Evolutionary conservation across 2,329 filamentous ascomycete genomes (phyloP), one percentile per base, ranked within the genome.

Genomic region (Penicillium brevicompactum): DNA sequence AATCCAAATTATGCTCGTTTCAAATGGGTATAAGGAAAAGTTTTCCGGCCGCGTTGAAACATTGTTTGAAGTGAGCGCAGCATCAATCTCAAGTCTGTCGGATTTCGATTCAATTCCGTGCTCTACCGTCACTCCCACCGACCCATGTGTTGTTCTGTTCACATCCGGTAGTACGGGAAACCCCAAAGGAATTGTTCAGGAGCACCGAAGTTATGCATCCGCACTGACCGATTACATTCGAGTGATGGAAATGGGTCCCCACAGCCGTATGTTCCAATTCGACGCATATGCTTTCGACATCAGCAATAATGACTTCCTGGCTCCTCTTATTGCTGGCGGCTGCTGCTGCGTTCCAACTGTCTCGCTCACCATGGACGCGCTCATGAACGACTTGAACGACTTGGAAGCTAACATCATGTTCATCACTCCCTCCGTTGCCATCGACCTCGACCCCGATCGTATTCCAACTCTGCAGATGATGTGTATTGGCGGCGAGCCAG

Each of bases 1-100:
- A 31, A 88, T 88, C 7, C 80, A 78, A 11, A 86, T 89, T 30
- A 80, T 91, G 14, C 76, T 92, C 59, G 90, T 87, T 0, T 58
- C 61, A 8, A 16, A 32, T 0, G 59, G 56, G 2, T 65, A 57
- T 21, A 48, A 41, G 2, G 21, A 42, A 4, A 47, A 42, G 2
- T 65, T 59, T 41, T 7, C 30, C 1, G 37, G 27, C 9, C 44
- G 43, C 5, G 51, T 65, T 4, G 50, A 53, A 34, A 50, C 43
- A 0, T 16, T 56, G 0, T 57, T 64, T 37, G 54, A 60, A n/a
- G 55, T 64, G 14, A 59, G 50, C 38, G 46, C 52, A 11, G 38
- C 21, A 14, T 56, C 62, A 1, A 24, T 61, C 5, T 37, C 46
- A 21, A 32, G 27, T 10, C 31, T 58, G 2, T 54, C 51, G 16